phyloP scores from a whole-genome alignment of 768 basidiomycete species.

The Termitomyces sp. region DNA sequence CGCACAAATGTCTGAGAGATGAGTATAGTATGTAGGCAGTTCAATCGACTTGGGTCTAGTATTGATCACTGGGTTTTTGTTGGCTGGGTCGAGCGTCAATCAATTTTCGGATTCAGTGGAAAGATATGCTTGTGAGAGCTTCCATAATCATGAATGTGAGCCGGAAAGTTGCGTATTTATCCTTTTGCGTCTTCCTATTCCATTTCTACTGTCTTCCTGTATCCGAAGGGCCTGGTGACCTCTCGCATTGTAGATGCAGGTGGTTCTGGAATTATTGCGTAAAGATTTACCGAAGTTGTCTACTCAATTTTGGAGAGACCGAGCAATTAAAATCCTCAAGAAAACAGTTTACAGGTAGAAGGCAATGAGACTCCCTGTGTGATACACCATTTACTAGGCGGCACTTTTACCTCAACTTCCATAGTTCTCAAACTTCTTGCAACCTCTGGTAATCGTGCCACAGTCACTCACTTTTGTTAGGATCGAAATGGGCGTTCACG shows the following conservation, averaged over 20 bases:
- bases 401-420: background rate
- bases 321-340: background rate
- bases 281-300: too few species aligned
- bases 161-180: background rate
- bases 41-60: background rate
- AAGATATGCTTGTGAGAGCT: background rate
- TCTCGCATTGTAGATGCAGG: background rate
- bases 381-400: background rate
- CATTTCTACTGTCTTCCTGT: background rate
- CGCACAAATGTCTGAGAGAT: slow-evolving; percentile 58
- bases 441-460: background rate
- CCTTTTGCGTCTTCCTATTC: background rate
- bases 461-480: background rate
- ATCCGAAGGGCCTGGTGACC: background rate
- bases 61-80: background rate
- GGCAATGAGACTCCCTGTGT: background rate
- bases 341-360: background rate
- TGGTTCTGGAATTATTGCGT: background rate
- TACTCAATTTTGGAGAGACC: background rate
- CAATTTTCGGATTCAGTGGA: too few species aligned
- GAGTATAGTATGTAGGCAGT: background rate
- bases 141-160: background rate
- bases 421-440: background rate
- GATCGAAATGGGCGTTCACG: background rate
- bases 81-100: background rate